phyloP scores from a whole-genome alignment of 1,284 basidiomycete genomes.

The Chalciporus piperatoides region DNA sequence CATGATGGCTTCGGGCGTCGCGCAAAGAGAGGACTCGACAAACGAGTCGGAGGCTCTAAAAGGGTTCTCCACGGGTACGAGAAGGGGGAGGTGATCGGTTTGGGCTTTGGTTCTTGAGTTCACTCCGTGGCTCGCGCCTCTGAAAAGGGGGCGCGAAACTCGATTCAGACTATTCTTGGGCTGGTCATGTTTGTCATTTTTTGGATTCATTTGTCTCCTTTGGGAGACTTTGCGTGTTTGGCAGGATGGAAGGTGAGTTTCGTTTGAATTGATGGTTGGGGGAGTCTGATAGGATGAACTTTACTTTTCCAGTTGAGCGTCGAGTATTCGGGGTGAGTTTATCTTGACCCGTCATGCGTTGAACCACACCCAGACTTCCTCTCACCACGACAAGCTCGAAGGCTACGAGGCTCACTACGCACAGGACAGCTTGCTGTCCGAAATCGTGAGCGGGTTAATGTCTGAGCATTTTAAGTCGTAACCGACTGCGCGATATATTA shows the following conservation, averaged over 20 bases:
- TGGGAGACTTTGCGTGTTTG: too few species aligned
- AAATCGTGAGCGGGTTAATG: conserved; percentile 34
- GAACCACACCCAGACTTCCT: too few species aligned
- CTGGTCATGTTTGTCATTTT: conserved; percentile 2
- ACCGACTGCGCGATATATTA: conserved; percentile 32
- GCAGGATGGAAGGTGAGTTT: too few species aligned
- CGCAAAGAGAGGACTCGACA: too few species aligned
- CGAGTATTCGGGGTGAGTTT: too few species aligned
- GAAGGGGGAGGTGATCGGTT: neutral
- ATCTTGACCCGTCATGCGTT: too few species aligned
- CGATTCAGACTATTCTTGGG: conserved; percentile 19
- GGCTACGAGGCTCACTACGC: conserved; percentile 29
- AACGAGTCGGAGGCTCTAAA: too few species aligned
- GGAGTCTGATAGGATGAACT: too few species aligned
- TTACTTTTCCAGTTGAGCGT: too few species aligned
- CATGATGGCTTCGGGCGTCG: too few species aligned
- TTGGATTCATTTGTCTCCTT: too few species aligned
- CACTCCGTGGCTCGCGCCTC: conserved; percentile 14
- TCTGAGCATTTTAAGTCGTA: conserved; percentile 32
- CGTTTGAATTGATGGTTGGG: too few species aligned
- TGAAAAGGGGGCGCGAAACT: conserved; percentile 10
- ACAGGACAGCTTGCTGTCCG: conserved; percentile 15
- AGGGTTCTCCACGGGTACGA: conserved; percentile 1
- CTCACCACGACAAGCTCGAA: conserved; percentile 29
- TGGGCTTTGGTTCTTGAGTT: conserved; percentile 9